Evolutionary conservation across 164 flowering plant species (phyloP).

Genomic region (Platanus orientalis): DNA sequence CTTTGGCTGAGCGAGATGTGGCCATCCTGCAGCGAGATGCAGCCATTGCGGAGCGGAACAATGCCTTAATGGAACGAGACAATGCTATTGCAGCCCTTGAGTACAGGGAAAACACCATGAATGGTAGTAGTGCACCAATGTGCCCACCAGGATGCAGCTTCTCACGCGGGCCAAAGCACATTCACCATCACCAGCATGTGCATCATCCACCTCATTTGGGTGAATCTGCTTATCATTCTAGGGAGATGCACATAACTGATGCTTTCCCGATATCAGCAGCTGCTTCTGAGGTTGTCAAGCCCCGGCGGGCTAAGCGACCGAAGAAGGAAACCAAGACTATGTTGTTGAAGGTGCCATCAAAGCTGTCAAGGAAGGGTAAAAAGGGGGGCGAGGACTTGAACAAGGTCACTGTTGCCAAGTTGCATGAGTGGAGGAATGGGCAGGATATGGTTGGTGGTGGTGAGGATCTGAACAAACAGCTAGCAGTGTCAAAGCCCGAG

Average conservation of each 20-base stretch:
- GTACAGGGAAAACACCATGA: conserved; percentile 52
- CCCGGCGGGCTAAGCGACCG: conserved; percentile 44
- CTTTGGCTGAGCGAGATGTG: conserved; percentile 62
- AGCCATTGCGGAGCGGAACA: conserved; percentile 62
- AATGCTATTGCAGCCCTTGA: conserved; percentile 69
- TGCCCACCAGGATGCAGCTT: conserved; percentile 53
- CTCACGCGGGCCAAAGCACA: conserved; percentile 52
- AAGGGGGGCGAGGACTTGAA: conserved; percentile 52
- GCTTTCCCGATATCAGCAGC: conserved; percentile 36
- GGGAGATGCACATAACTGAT: conserved; percentile 47
- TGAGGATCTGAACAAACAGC: conserved; percentile 40
- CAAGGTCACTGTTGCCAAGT: conserved; percentile 36
- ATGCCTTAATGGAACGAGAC: conserved; percentile 55
- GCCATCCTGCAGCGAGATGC: conserved; percentile 59
- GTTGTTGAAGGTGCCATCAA: conserved; percentile 35
- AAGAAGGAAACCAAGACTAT: conserved; percentile 40
- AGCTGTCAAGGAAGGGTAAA: conserved; percentile 38
- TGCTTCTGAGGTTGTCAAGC: conserved; percentile 34
- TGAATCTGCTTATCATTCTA: conserved; percentile 39
- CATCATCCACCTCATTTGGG: conserved; percentile 38
- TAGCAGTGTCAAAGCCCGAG: conserved; percentile 44
- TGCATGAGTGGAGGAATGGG: conserved; percentile 44
- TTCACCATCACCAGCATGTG: too few species aligned
- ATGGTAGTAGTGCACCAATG: conserved; percentile 30
- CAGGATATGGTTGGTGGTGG: conserved; percentile 28